Conservation (phyloP, 2,329 filamentous ascomycete species). For the Knoxdaviesia capensis region DNA sequence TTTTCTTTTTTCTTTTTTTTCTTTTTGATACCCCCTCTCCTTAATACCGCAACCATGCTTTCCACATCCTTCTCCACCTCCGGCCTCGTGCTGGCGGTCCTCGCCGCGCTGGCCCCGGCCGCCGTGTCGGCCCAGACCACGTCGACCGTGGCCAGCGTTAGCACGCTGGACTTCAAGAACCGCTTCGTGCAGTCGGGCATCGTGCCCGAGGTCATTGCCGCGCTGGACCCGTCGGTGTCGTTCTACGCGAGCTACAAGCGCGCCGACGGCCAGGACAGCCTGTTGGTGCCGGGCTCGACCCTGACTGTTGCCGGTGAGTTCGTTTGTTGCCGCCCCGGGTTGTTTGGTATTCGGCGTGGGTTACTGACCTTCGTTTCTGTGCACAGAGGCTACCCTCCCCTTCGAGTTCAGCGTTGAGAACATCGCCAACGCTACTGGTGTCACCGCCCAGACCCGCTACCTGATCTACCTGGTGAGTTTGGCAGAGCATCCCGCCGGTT, state of each 20-base stretch:
- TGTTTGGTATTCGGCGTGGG: background rate
- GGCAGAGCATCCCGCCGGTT: too few species aligned
- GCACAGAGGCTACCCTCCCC: conserved; percentile 6
- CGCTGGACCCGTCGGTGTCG: conserved; percentile 9
- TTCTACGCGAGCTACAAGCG: conserved; percentile 10
- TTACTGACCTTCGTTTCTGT: background rate
- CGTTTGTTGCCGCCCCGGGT: too few species aligned
- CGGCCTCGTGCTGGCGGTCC: too few species aligned
- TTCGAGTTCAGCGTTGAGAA: conserved; percentile 12
- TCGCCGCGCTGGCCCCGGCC: too few species aligned
- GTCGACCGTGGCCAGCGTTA: too few species aligned
- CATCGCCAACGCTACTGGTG: conserved; percentile 8
- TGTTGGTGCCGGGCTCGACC: conserved; percentile 8
- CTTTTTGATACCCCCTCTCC: background rate
- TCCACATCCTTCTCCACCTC: too few species aligned
- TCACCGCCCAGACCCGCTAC: conserved; percentile 8
- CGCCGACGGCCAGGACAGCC: conserved; percentile 6
- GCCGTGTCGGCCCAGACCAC: too few species aligned
- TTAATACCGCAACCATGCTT: too few species aligned
- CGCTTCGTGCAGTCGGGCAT: conserved; percentile 9
- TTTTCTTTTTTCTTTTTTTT: background rate
- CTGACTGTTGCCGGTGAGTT: conserved; percentile 6
- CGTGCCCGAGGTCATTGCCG: conserved; percentile 11
- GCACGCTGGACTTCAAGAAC: conserved; percentile 9
- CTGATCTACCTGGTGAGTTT: conserved; percentile 8